Evolutionary conservation across 2,329 filamentous ascomycete species (phyloP), one percentile per base, ranked within the genome.

Genomic region (Rasamsonia emersonii): DNA sequence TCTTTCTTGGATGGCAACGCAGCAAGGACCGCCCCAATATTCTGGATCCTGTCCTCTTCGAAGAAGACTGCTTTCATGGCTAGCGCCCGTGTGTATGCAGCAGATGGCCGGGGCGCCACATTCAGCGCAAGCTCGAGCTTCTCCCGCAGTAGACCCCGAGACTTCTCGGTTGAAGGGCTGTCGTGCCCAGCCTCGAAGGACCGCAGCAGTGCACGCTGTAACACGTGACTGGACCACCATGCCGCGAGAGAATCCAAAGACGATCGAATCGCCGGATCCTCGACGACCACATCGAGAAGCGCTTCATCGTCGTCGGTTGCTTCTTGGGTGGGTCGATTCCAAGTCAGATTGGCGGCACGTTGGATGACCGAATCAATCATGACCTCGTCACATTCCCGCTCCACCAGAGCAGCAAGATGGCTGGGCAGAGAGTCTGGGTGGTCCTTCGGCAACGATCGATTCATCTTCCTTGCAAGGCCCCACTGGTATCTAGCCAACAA

Each of bases 201-300:
- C 10, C 67, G 66, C 9, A 77, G 65, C 17, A 95, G 69, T 3
- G 76, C 77, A 36, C 73, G 71, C 46, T 86, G 82, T 21, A 94
- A 62, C 9, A 75, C 68, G 34, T 80, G 69, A 41, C 77, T 85
- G 1, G 88, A 93, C 66, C 79, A 91, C 88, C 88, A 95, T 2
- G 88, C 85, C 5, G 88, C 85, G 31, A 95, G 75, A 9, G 86
- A 86, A 56, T 95, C 89, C 43, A 95, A 73, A 0, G 88, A 85
- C 11, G 85, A 91, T 32, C 82, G 77, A 38, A 95, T 83, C 3
- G 86, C 80, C 32, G 77, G 75, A 49, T 95, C 89, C 37, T 91
- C 82, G 3, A 91, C 82, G 1, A 94, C 85, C 4, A 75, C 71
- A 51, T 93, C 82, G 70, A 93, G 82, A 28, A 82, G 77, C 32